phyloP scores from a whole-genome alignment of 495 filamentous ascomycete genomes.

The Penicillium waksmanii region DNA sequence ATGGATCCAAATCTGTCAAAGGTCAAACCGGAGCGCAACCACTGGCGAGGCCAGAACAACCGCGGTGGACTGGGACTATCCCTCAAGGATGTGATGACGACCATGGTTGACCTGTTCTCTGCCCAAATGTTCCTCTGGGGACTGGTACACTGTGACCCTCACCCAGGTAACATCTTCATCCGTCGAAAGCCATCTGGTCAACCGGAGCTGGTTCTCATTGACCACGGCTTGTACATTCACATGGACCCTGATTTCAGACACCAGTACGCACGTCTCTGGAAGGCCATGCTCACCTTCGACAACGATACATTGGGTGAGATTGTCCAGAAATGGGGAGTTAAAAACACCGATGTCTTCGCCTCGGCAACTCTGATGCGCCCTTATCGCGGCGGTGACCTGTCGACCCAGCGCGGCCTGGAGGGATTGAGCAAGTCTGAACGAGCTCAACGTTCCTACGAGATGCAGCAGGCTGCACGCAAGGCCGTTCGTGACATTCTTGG shows the following conservation, averaged over 20 bases:
- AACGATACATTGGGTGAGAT: constrained; percentile 76
- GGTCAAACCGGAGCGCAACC: constrained; percentile 77
- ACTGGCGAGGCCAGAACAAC: constrained; percentile 72
- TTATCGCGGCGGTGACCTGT: constrained; percentile 80
- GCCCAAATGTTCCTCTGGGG: constrained; percentile 98
- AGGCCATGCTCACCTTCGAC: constrained; percentile 89
- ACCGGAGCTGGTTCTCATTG: constrained; percentile 90
- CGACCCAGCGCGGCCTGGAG: constrained; percentile 61
- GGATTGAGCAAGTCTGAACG: constrained; percentile 61
- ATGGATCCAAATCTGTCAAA: constrained; percentile 48
- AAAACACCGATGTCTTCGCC: constrained; percentile 86
- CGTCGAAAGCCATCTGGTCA: constrained; percentile 78
- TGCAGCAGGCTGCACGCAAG: constrained; percentile 82
- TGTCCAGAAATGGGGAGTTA: constrained; percentile 80
- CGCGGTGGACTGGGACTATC: constrained; percentile 81
- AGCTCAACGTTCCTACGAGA: constrained; percentile 70
- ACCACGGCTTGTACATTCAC: constrained; percentile 93
- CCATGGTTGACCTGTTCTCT: constrained; percentile 92
- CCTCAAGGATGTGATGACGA: constrained; percentile 87
- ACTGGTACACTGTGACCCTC: constrained; percentile 90
- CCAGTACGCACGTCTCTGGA: constrained; percentile 94
- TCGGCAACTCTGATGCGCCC: constrained; percentile 86
- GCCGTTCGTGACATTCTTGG: constrained; percentile 82
- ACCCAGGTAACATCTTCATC: constrained; percentile 97
- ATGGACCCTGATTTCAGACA: constrained; percentile 83